Percentiles rank a stretch among this genome's conserved stretches.
phyloP scores from a whole-genome alignment of 495 filamentous ascomycete species.

The Niebla homalea region DNA sequence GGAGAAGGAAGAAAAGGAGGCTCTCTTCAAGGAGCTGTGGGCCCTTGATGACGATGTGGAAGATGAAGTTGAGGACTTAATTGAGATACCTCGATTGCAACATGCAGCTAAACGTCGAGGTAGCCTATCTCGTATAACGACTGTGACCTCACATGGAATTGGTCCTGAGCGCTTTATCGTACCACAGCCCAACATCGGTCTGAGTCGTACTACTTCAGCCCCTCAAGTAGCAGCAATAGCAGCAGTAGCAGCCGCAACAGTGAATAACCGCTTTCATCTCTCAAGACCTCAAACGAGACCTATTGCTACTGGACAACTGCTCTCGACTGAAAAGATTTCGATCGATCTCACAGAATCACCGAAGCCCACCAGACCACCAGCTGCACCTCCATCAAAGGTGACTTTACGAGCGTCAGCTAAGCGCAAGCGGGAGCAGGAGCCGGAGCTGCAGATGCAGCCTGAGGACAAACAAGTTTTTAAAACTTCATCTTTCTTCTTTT shows the following conservation, averaged over 20 bases:
- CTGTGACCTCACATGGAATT: too few species aligned
- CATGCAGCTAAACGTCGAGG: not conserved
- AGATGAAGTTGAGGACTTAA: slow-evolving; percentile 19
- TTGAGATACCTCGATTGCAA: not conserved
- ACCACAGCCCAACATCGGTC: not conserved
- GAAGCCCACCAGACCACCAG: not conserved
- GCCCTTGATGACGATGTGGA: slow-evolving; percentile 31
- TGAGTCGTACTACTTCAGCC: not conserved
- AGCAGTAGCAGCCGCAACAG: not conserved
- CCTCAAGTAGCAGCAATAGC: not conserved
- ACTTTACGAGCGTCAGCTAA: slow-evolving; percentile 25
- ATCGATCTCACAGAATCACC: slow-evolving; percentile 10
- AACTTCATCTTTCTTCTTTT: slow-evolving; percentile 57
- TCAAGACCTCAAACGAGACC: not conserved
- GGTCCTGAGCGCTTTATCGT: too few species aligned
- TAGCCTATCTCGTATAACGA: not conserved
- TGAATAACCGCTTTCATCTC: not conserved
- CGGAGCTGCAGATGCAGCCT: slow-evolving; percentile 29
- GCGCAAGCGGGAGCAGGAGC: slow-evolving; percentile 34
- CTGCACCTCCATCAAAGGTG: slow-evolving; percentile 16
- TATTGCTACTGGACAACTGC: not conserved
- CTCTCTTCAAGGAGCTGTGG: slow-evolving; percentile 35
- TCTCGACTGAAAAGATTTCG: not conserved
- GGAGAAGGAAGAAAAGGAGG: slow-evolving; percentile 23
- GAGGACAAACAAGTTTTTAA: slow-evolving; percentile 54